Evolutionary conservation across 768 basidiomycete species (phyloP).

Genomic region (Phlebiopsis flavidoalba): DNA sequence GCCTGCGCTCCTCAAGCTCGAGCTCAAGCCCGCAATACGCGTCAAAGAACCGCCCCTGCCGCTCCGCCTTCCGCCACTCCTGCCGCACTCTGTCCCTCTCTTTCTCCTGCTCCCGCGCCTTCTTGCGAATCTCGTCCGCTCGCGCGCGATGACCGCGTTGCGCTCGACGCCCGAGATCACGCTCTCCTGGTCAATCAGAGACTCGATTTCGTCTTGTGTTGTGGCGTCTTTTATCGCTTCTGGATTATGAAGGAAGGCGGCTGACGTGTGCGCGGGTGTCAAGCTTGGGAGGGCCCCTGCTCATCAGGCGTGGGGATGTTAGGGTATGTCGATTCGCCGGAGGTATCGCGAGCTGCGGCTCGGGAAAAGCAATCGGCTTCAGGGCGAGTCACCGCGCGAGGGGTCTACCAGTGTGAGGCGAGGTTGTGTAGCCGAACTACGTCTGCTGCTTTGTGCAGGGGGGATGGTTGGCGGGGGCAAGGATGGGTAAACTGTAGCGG

Average conservation of each 20-base stretch:
- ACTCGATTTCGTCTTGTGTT: slow-evolving; percentile 7
- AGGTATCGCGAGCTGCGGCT: slow-evolving; percentile 1
- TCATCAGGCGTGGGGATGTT: slow-evolving; percentile 15
- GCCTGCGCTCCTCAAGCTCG: slow-evolving; percentile 26
- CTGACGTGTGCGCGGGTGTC: background rate
- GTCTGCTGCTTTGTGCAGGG: background rate
- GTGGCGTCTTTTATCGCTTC: background rate
- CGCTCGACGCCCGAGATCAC: slow-evolving; percentile 22
- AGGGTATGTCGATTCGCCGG: slow-evolving; percentile 10
- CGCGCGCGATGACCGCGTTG: slow-evolving; percentile 18
- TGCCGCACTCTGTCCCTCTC: slow-evolving; percentile 18
- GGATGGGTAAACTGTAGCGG: background rate
- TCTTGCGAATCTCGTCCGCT: slow-evolving; percentile 26
- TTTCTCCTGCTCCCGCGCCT: slow-evolving; percentile 24
- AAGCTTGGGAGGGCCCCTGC: background rate
- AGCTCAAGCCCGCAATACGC: slow-evolving; percentile 23
- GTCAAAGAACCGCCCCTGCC: slow-evolving; percentile 18
- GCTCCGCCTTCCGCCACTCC: slow-evolving; percentile 20
- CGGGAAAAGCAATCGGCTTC: background rate
- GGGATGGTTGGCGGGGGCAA: slow-evolving; percentile 1
- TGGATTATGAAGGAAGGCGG: slow-evolving; percentile 9
- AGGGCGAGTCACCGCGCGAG: slow-evolving; percentile 5
- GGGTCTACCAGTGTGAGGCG: slow-evolving; percentile 3
- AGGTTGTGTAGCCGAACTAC: background rate
- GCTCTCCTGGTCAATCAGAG: slow-evolving; percentile 14